Evolutionary conservation across 148 eudicot genomes (phyloP), one percentile per base, ranked within the genome.

Genomic region (Silene conica): DNA sequence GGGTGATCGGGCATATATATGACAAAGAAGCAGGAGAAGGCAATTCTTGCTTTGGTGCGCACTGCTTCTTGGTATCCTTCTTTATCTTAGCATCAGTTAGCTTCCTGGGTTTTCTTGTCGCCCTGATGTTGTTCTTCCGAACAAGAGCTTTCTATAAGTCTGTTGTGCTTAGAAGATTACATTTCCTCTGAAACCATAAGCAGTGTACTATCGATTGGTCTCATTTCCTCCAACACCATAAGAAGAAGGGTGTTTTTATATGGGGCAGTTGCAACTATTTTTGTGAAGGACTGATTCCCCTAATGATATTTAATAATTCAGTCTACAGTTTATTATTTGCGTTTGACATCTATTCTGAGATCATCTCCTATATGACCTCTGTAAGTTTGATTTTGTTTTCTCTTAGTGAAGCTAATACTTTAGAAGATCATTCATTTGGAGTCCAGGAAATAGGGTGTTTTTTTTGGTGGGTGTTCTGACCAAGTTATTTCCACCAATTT

Each of bases 61-160:
- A 83, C 43, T 94, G 97, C 80, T 91, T 94, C 80, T 83, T 86
- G 98, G 48, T 80, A 22, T 91, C 98, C 0, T 94, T 85, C 67
- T 71, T 86, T 48, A 82, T 88, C 60, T 74, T 91, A 81, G 88
- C 98, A 5, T 79, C 61, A 72, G 96, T 82, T 77, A 79, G 89
- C 80, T 67, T 89, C 57, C 50, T 77, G 2, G 97, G 97, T 14
- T 89, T 77, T 72, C 66, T 89, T 25, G 81, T 86, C 70, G 83
- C 89, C 23, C 75, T 86, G 69, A 70, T 69, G 22, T 60, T 94
- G 85, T 84, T 89, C 63, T 81, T 89, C 73, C 88, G 86, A 73
- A 94, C 98, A 56, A 87, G 96, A 74, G 72, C 59, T 50, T 83
- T 87, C 67, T 94, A 94, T 79, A 22, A 38, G 19, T 74, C 80